Evolutionary conservation across 805 yeast genomes (phyloP).

Genomic region (Priceomyces fermenticarens): DNA sequence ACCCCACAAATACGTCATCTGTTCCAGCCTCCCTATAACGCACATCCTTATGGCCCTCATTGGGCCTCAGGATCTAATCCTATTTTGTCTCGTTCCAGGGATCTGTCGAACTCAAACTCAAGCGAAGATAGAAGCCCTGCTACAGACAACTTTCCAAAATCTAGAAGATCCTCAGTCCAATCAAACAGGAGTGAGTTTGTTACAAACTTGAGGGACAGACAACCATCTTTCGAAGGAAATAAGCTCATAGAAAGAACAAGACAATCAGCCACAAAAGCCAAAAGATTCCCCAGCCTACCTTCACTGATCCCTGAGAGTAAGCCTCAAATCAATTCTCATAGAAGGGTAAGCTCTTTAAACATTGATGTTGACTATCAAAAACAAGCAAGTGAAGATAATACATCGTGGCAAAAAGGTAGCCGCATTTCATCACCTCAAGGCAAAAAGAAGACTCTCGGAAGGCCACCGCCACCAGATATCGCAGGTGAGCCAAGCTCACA

Average conservation of each 20-base stretch:
- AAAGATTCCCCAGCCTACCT: constrained; percentile 37
- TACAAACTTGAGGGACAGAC: background rate
- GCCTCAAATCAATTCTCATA: background rate
- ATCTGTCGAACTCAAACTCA: too few species aligned
- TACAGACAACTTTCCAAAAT: background rate
- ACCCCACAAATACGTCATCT: too few species aligned
- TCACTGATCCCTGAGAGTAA: constrained; percentile 9
- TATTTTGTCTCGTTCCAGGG: too few species aligned
- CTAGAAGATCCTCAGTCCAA: background rate
- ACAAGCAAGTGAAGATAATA: too few species aligned
- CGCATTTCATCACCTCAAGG: too few species aligned
- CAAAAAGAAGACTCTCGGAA: too few species aligned
- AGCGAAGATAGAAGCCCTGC: background rate
- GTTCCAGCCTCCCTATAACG: too few species aligned
- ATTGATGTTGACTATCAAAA: constrained; percentile 13
- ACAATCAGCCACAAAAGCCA: constrained; percentile 28
- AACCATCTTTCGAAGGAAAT: constrained; percentile 3
- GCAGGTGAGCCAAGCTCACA: background rate
- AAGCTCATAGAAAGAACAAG: constrained; percentile 23
- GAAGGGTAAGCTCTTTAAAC: constrained; percentile 19
- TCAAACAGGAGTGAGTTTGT: constrained; percentile 3
- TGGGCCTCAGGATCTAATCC: too few species aligned
- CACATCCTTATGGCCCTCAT: too few species aligned
- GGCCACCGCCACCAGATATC: too few species aligned
- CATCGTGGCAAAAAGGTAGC: too few species aligned